phyloP scores from a whole-genome alignment of 1,284 basidiomycete genomes.

The Ustilago tritici region DNA sequence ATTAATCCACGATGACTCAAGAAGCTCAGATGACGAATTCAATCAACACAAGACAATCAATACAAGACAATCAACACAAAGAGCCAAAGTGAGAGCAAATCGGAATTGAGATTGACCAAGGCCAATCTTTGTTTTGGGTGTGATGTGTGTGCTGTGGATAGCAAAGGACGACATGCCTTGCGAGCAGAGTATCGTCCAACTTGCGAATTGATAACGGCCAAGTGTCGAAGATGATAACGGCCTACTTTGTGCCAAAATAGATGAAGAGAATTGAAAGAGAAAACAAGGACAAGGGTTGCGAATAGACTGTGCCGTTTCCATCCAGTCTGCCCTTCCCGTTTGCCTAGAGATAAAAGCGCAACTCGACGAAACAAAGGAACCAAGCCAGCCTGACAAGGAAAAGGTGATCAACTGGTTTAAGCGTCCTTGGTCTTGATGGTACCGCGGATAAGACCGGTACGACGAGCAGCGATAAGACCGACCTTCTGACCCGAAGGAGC shows the following conservation, averaged over 20 bases:
- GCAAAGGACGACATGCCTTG: neutral
- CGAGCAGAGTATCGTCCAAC: neutral
- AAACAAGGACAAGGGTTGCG: neutral
- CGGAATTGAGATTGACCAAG: constrained; percentile 14
- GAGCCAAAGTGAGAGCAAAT: constrained; percentile 8
- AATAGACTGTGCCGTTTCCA: constrained; percentile 30
- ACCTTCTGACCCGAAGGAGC: constrained; percentile 68
- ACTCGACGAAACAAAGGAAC: neutral
- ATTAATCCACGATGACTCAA: neutral
- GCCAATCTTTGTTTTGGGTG: constrained; percentile 36
- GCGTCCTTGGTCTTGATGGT: constrained; percentile 67
- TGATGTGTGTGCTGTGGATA: constrained; percentile 6
- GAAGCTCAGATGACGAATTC: neutral
- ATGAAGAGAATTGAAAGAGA: neutral
- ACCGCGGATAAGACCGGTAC: constrained; percentile 70
- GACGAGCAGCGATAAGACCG: constrained; percentile 69
- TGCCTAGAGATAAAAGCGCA: neutral
- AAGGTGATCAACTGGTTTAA: constrained; percentile 24
- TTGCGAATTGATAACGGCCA: constrained; percentile 20
- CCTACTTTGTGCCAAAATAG: constrained; percentile 13
- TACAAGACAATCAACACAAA: neutral
- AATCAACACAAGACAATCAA: neutral
- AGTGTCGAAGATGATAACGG: neutral
- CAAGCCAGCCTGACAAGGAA: neutral
- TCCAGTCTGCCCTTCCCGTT: constrained; percentile 16